Evolutionary conservation across 805 yeast genomes (phyloP).

Genomic region (Ogataea naganishii): DNA sequence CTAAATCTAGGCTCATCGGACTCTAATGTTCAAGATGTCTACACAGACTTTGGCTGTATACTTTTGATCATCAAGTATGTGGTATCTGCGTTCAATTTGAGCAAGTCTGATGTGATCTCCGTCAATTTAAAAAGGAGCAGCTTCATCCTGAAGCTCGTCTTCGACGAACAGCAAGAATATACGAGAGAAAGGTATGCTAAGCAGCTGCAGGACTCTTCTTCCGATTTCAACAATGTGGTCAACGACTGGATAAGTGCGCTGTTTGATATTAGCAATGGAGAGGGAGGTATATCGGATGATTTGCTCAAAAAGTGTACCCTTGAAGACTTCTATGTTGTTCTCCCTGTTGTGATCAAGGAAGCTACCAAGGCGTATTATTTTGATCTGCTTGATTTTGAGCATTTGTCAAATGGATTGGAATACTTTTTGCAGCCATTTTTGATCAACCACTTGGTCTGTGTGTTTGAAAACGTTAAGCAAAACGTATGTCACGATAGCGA

Average conservation of each 20-base stretch:
- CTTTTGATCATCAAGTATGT: constrained; percentile 32
- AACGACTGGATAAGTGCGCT: constrained; percentile 75
- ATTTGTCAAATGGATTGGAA: constrained; percentile 71
- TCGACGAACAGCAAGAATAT: neutral
- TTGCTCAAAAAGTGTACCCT: constrained; percentile 58
- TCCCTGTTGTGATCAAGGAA: constrained; percentile 70
- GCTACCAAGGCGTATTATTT: constrained; percentile 52
- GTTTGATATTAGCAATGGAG: constrained; percentile 45
- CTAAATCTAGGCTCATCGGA: constrained; percentile 16
- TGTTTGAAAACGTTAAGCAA: constrained; percentile 22
- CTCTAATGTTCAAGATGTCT: constrained; percentile 46
- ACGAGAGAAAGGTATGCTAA: constrained; percentile 1
- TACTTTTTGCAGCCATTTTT: constrained; percentile 79
- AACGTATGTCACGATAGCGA: no score
- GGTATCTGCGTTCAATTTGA: constrained; percentile 9
- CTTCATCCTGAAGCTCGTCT: neutral
- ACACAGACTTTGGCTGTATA: constrained; percentile 59
- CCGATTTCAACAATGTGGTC: constrained; percentile 22
- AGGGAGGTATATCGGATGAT: constrained; percentile 64
- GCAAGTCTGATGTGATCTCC: constrained; percentile 1
- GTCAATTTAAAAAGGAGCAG: neutral
- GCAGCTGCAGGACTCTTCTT: constrained; percentile 13
- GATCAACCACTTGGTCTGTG: constrained; percentile 45
- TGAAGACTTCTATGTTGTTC: constrained; percentile 56
- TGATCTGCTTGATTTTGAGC: constrained; percentile 47